Base-by-base conservation (phyloP, 2,329 filamentous ascomycete species). In the Dendryphion nanum region DNA sequence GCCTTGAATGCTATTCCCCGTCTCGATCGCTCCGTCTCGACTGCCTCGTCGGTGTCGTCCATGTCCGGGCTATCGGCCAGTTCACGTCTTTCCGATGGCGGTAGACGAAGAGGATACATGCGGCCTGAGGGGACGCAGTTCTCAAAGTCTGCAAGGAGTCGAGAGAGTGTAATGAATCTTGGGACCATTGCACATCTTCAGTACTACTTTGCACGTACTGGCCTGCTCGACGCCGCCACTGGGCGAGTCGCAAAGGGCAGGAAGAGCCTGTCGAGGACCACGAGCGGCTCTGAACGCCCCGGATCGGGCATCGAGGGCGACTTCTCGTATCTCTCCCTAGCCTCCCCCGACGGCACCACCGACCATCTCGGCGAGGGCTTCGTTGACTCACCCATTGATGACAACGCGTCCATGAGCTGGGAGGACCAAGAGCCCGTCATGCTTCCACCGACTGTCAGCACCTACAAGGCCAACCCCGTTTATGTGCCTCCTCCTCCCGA, bases 151-250 rank as follows among this genome's bases (percentile, higher is more conserved):
- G 93, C 93, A 32, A 83, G 82, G 60, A 89, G 89, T 35, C 79
- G 93, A 47, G 91, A 98, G 65, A 96, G 90, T 61, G 93, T 98
- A 49, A 85, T 97, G 80, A 95, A 89, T 59, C 71, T 98, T 45
- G 93, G 93, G 38, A 96, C 90, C 67, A 98, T 98, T 55, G 89
- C 90, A 39, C 93, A 98, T 70, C 74, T 98, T 59, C 93, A 98
- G 67, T 95, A 97, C 70, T 98, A 97, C 69, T 98, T 98, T 71
- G 91, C 93, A 23, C 78, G 93, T 42, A 98, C 93, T 1, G 93
- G 93, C 5, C 70, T 98, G 47, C 71, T 98, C 35, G 93, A 98
- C 59, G 89, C 91, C 40, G 96, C 96, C 63, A 91, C 90, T 23
- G 93, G 82, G 37, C 86, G 94, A 63, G 71, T 94, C 42, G 84